Percentiles rank a stretch among this genome's conserved stretches.
Evolutionary conservation across 495 filamentous ascomycete species (phyloP).

Genomic region (Apiosordaria backusii): DNA sequence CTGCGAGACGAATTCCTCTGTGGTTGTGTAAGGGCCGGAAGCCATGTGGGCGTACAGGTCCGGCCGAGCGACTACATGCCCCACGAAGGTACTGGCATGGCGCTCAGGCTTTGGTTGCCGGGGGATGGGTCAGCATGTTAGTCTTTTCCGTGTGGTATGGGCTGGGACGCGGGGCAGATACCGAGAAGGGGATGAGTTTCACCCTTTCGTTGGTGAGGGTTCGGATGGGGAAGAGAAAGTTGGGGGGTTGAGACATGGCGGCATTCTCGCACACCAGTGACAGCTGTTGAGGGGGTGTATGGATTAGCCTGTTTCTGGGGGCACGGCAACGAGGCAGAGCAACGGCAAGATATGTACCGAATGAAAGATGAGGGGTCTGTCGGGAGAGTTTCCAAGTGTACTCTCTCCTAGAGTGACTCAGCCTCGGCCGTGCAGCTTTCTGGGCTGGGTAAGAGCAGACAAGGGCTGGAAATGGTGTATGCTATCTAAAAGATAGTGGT

Average conservation of each 20-base stretch:
- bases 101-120: not conserved
- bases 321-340: no score
- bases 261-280: no score
- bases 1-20: not conserved
- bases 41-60: not conserved
- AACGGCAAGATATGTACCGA: no score
- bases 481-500: no score
- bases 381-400: no score
- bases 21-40: not conserved
- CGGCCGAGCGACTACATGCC: not conserved
- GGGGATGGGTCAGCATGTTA: no score
- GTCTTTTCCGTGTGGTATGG: no score
- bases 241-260: constrained; percentile 4
- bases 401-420: no score
- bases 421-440: no score
- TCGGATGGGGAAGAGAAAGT: constrained; percentile 17
- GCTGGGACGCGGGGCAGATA: not conserved
- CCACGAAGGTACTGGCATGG: not conserved
- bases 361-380: not conserved
- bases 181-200: constrained; percentile 19
- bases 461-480: no score
- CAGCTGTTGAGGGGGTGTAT: not conserved
- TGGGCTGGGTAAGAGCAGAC: no score
- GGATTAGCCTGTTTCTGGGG: no score
- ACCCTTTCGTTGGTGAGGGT: constrained; percentile 19